Base-by-base conservation (phyloP, 2,329 filamentous ascomycete species). In the Reticulascus tulasneorum region DNA sequence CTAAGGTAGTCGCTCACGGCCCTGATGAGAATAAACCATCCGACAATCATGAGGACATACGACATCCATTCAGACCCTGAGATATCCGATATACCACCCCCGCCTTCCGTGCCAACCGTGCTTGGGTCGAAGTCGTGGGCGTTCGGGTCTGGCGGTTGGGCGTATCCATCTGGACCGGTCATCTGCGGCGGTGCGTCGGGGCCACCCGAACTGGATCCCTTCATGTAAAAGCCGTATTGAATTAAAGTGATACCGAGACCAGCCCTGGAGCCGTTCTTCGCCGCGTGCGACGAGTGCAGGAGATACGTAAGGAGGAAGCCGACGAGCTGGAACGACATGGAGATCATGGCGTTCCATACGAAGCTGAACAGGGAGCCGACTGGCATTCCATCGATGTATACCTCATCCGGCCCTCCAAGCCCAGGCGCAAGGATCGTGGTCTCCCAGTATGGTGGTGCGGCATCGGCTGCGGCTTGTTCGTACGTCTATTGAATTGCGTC, bases 291-390 rank as follows among this genome's bases (percentile, higher is more conserved):
- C 20, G 93, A 97, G 72, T 98, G 93, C 4, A 98, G 77, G 38
- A 98, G 86, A 60, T 98, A 98, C 19, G 93, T 97, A 52, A 98
- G 84, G 20, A 98, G 79, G 73, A 98, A 98, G 35, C 93, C 93
- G 63, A 96, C 87, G 46, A 97, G 78, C 62, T 94, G 87, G 72
- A 98, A 97, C 27, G 90, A 94, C 75, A 94, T 91, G 47, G 88
- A 94, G 48, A 98, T 97, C 79, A 97, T 90, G 65, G 77, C 85
- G 65, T 94, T 94, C 87, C 87, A 94, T 49, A 91, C 69, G 53
- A 94, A 94, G 43, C 80, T 84, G 66, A 94, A 94, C 44, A 93
- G 69, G 31, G 86, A 89, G 46, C 87, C 87, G 35, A 94, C 93
- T 4, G 94, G 89, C 55, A 98, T 83, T 51, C 93, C 93, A 58